Evolutionary conservation across 768 basidiomycete species (phyloP).

Genomic region (Daedaleopsis sinensis): DNA sequence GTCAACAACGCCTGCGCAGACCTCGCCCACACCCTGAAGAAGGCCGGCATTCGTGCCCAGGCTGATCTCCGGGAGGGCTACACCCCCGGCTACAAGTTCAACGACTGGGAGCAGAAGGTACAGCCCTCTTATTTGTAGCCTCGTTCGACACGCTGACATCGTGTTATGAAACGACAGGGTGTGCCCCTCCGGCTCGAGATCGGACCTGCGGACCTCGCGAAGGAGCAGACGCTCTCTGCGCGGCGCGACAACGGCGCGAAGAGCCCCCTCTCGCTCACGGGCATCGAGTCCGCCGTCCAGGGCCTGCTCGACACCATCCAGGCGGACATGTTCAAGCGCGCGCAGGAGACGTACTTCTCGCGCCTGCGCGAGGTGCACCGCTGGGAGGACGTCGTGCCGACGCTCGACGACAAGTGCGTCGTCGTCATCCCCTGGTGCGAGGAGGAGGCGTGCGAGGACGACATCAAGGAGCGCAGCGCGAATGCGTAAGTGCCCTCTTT

Average conservation of each 20-base stretch:
- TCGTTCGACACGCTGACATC: neutral
- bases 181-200: constrained; percentile 97
- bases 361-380: constrained; percentile 73
- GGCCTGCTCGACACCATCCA: constrained; percentile 85
- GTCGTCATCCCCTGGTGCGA: constrained; percentile 97
- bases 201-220: constrained; percentile 89
- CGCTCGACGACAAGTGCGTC: constrained; percentile 85
- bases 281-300: constrained; percentile 54
- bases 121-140: constrained; percentile 10
- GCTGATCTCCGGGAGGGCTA: constrained; percentile 95
- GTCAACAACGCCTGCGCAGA: constrained; percentile 82
- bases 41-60: constrained; percentile 77
- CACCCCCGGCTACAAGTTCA: constrained; percentile 99
- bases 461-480: constrained; percentile 94
- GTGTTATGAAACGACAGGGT: too few species aligned
- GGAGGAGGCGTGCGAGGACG: constrained; percentile 89
- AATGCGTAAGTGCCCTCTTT: constrained; percentile 60
- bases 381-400: constrained; percentile 94
- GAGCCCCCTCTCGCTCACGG: constrained; percentile 51
- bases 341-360: constrained; percentile 71
- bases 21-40: constrained; percentile 72
- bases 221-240: constrained; percentile 79
- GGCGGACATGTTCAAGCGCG: constrained; percentile 80
- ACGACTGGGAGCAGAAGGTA: constrained; percentile 99
- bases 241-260: constrained; percentile 81